Base-by-base conservation (phyloP, 345 rosid species). In the Citrus reticulata region DNA sequence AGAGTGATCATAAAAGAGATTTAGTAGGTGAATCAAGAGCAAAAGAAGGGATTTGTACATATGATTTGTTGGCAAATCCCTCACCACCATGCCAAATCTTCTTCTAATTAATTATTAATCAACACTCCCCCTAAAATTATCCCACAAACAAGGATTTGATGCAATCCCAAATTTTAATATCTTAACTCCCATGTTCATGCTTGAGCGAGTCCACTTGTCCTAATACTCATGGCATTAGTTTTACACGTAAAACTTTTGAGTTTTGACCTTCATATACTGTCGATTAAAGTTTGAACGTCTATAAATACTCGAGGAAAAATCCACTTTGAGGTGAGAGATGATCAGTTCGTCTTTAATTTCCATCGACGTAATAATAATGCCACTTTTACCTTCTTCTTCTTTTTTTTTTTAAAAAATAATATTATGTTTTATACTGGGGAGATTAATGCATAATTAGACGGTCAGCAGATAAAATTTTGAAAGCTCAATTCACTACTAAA, bases 11-110 rank as follows among this genome's bases (percentile, higher is more conserved):
- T 60, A 39, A 75, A 69, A 49, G 64, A 58, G 79, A 81, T 77
- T 39, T 73, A 69, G 72, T 75, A 77, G 78, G 74, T 42, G 32
- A 60, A 66, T 66, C 49, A 83, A 81, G 89, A 85, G 87, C 73
- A 79, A 88, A 88, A 82, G 72, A 83, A 72, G 88, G 86, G 90
- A 90, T 86, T 20, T 81, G 90, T 81, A 82, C 54, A 42, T 54
- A 77, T 55, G 86, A 89, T 86, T 78, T 24, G 86, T 76, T 79
- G 74, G 69, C 89, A 83, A 85, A 84, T 89, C 86, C 80, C 80
- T 71, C 81, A 78, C 80, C 77, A 74, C 78, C 30, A 58, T 68
- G 65, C 60, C 82, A 74, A 32, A 81, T 88, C 81, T 68, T 76
- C 62, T 65, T 24, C 58, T 10, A 57, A 68, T 54, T 71, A 39